phyloP scores from a whole-genome alignment of 768 basidiomycete species.

The Cubamyces lactineus region DNA sequence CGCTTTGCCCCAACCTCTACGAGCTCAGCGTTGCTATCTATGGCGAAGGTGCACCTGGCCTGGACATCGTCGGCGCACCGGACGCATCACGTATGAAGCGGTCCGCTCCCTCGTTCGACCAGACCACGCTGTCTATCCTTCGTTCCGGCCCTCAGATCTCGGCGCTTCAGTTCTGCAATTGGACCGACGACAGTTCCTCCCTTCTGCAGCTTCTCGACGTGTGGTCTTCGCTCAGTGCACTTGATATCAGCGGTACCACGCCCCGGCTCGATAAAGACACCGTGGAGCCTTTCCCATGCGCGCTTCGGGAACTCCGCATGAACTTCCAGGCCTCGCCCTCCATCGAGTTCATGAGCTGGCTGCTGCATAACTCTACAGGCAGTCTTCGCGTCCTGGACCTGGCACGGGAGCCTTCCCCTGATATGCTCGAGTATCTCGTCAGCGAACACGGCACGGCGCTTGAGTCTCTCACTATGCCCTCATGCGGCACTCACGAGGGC shows the following conservation, averaged over 20 bases:
- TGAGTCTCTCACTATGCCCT: conserved; percentile 59
- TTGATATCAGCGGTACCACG: conserved; percentile 54
- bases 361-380: conserved; percentile 58
- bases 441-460: conserved; percentile 52
- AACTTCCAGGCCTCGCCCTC: conserved; percentile 69
- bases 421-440: conserved; percentile 59
- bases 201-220: conserved; percentile 65
- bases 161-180: conserved; percentile 66
- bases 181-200: conserved; percentile 63
- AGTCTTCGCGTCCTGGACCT: conserved; percentile 59
- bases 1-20: conserved; percentile 60
- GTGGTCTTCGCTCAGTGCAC: conserved; percentile 59
- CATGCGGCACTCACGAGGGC: conserved; percentile 52
- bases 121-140: conserved; percentile 53
- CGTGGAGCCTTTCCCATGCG: conserved; percentile 48
- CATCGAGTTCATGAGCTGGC: conserved; percentile 68
- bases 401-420: conserved; percentile 59
- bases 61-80: conserved; percentile 49
- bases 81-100: conserved; percentile 23
- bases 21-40: conserved; percentile 62
- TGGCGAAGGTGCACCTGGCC: conserved; percentile 54
- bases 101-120: conserved; percentile 29
- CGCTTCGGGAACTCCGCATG: conserved; percentile 57
- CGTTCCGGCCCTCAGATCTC: conserved; percentile 57
- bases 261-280: conserved; percentile 51